Evolutionary conservation across 129 eudicot genomes (phyloP), one percentile per base, ranked within the genome.

Genomic region (Flaveria robusta): DNA sequence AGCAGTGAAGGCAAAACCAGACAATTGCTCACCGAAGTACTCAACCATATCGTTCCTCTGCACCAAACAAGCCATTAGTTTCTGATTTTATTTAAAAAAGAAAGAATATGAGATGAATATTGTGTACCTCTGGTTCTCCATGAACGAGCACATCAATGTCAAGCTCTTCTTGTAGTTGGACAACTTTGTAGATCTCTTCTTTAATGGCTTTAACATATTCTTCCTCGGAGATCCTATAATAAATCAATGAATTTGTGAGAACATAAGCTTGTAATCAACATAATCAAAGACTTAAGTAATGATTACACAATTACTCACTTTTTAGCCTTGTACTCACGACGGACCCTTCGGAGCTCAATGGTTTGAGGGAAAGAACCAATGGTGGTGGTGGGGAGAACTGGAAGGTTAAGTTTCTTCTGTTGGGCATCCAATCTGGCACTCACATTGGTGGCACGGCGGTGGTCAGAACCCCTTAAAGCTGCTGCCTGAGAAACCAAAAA

Each of bases 361-460:
- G 98, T 93, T 82, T 93, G 98, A 49, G 98, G 98, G 96, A 93
- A 93, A 63, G 98, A 93, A 42, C 98, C 98, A 82, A 90, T 93
- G 39, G 98, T 93, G 75, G 98, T 93, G 75, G 98, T 93, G 11
- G 98, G 98, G 51, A 93, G 96, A 52, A 93, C 72, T 11, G 98
- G 98, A 62, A 93, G 96, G 85, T 90, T 88, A 64, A 93, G 92
- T 78, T 93, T 93, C 89, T 93, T 90, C 66, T 90, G 98, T 66
- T 93, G 98, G 63, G 98, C 92, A 71, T 85, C 96, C 68, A 93
- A 86, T 62, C 98, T 85, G 41, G 96, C 91, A 65, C 88, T 88
- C 52, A 93, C 98, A 79, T 85, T 88, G 31, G 96, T 93, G 64
- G 92, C 91, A 80, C 98, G 97, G 16, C 96, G 96, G 67, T 93